Percentiles rank a stretch among this genome's conserved stretches.
Conservation (phyloP, 2,329 filamentous ascomycete genomes). For the Fusarium nelsonii region DNA sequence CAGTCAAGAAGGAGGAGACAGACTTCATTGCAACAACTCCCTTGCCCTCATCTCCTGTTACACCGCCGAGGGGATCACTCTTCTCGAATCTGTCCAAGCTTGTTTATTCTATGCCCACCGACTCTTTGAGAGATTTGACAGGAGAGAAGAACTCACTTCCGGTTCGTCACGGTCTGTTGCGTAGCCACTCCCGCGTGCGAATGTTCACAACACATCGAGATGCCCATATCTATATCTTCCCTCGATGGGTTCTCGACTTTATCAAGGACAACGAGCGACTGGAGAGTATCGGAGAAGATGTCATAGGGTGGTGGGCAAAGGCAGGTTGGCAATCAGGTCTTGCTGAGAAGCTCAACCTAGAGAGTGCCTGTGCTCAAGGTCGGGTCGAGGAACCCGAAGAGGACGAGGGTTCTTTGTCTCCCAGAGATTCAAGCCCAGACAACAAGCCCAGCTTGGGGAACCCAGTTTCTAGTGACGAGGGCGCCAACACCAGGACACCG, state of each 20-base stretch:
- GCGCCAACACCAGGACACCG: background rate
- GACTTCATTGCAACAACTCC: constrained; percentile 89
- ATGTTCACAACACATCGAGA: constrained; percentile 89
- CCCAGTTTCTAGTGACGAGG: background rate
- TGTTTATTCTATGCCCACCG: constrained; percentile 88
- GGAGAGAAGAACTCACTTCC: constrained; percentile 80
- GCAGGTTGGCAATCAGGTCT: constrained; percentile 89
- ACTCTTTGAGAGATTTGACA: constrained; percentile 85
- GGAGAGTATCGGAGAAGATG: constrained; percentile 90
- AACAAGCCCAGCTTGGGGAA: constrained; percentile 24
- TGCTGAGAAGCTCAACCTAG: constrained; percentile 79
- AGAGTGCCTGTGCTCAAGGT: constrained; percentile 66
- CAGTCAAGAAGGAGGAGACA: constrained; percentile 89
- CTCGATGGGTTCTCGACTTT: constrained; percentile 90
- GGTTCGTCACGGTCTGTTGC: constrained; percentile 80
- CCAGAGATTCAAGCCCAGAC: constrained; percentile 42
- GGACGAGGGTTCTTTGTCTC: constrained; percentile 48
- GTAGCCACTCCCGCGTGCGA: constrained; percentile 79
- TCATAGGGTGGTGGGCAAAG: constrained; percentile 96
- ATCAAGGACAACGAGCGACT: constrained; percentile 82
- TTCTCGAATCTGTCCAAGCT: constrained; percentile 79
- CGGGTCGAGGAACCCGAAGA: constrained; percentile 54
- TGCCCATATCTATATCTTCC: constrained; percentile 94
- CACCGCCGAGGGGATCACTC: constrained; percentile 68
- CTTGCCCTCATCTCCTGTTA: constrained; percentile 65